These are phyloP conservation scores for Xylaria sp. DNA, from an alignment of 2,329 filamentous ascomycete species.

Conservation along the genomic window DNA sequence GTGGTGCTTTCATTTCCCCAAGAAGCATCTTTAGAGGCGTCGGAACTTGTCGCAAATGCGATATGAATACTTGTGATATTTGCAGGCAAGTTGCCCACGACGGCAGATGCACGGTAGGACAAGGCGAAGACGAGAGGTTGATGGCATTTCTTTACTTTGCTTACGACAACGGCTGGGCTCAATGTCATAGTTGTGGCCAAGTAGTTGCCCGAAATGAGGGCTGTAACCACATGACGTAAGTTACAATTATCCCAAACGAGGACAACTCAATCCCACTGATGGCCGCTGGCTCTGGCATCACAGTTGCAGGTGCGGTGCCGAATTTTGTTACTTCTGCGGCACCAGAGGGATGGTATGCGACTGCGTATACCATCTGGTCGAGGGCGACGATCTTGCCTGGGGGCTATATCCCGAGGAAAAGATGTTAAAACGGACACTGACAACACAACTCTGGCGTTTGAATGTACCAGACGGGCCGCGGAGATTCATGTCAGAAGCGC, in stretches of 20 bases:
- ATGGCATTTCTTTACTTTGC: not conserved
- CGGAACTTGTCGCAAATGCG: conserved; percentile 1
- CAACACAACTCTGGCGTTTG: too few relatives aligned
- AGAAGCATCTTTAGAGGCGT: not conserved
- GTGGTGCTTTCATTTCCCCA: not conserved
- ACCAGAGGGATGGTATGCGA: not conserved
- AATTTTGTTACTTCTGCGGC: conserved; percentile 5
- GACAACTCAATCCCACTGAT: not conserved
- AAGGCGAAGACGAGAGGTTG: not conserved
- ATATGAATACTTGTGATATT: not conserved
- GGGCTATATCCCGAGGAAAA: too few relatives aligned
- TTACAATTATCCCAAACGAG: not conserved
- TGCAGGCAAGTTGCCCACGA: conserved; percentile 1
- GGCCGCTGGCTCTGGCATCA: not conserved
- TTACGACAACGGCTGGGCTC: not conserved
- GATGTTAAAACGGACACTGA: too few relatives aligned
- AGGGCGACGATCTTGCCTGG: too few relatives aligned
- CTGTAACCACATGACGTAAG: not conserved
- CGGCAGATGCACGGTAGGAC: not conserved
- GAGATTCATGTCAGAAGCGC: too few relatives aligned
- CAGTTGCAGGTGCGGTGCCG: conserved; percentile 3
- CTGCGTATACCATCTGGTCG: not conserved
- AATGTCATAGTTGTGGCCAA: not conserved
- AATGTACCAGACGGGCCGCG: too few relatives aligned
- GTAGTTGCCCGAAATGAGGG: not conserved